A percentile compares a stretch with the other conserved stretches of the same genome.
Conservation (phyloP, 2,329 filamentous ascomycete species). For the Cadophora malorum region DNA sequence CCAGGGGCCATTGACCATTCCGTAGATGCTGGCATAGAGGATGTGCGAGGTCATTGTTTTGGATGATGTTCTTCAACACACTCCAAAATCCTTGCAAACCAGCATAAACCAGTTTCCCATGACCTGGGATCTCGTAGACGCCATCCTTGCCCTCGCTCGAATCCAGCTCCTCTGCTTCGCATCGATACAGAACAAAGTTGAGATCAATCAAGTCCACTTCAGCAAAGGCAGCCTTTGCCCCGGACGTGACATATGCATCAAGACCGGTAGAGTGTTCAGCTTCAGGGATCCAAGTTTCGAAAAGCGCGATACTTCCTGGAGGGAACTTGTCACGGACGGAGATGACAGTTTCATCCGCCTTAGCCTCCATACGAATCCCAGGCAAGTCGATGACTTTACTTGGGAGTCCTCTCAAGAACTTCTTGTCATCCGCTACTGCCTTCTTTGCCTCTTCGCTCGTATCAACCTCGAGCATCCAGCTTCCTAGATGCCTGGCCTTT, state of each 20-base stretch:
- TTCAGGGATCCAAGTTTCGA: slow-evolving; percentile 93
- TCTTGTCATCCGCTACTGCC: slow-evolving; percentile 70
- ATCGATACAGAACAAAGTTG: slow-evolving; percentile 90
- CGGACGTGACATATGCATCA: slow-evolving; percentile 85
- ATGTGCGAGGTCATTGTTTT: slow-evolving; percentile 89
- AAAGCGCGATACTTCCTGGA: slow-evolving; percentile 91
- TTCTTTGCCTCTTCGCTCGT: slow-evolving; percentile 72
- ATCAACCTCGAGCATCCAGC: slow-evolving; percentile 92
- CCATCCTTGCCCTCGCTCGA: slow-evolving; percentile 81
- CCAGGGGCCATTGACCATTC: slow-evolving; percentile 88
- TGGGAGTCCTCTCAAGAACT: slow-evolving; percentile 80
- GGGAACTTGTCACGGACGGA: slow-evolving; percentile 83
- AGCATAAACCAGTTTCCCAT: slow-evolving; percentile 88
- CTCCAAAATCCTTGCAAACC: slow-evolving; percentile 99
- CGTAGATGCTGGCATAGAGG: slow-evolving; percentile 92
- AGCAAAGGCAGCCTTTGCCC: slow-evolving; percentile 78
- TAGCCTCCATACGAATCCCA: slow-evolving; percentile 75
- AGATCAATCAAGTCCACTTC: slow-evolving; percentile 80
- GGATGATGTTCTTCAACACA: slow-evolving; percentile 81
- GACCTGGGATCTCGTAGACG: slow-evolving; percentile 84
- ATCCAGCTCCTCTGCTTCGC: slow-evolving; percentile 86
- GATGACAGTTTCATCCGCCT: slow-evolving; percentile 77
- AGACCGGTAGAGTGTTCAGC: slow-evolving; percentile 84
- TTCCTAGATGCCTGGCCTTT: slow-evolving; percentile 83
- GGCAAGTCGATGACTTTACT: slow-evolving; percentile 78